Evolutionary conservation across 2,329 filamentous ascomycete species (phyloP), one percentile per base, ranked within the genome.

Genomic region (Fusarium sp.): DNA sequence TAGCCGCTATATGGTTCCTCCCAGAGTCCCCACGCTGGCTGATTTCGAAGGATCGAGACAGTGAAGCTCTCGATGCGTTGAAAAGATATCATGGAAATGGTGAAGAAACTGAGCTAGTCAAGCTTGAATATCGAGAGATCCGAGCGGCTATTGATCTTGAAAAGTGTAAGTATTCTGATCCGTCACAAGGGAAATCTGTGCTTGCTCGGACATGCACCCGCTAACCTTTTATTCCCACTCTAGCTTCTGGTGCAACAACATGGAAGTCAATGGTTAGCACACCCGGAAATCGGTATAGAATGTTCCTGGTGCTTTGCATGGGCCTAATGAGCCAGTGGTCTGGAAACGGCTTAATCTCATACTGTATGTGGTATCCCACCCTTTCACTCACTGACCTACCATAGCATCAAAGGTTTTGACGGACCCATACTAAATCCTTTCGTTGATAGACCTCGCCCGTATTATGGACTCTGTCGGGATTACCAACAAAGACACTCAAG

Each of bases 121-220:
- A 82, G 47, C 81, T 82, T 56, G 83, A 87, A 60, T 83, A 79
- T 57, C 75, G 77, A 8, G 83, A 87, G 71, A 87, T 87, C 9
- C 26, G 26, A 4, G 8, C 26, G 2, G 26, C 26, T 28, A 28
- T 28, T 11, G 26, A 28, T 28, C 26, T 28, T 4, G 26, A 28
- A 28, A 9, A 9, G 11, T 28, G 26, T 28, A 28, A 11, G 26
- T 28, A 9, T 28, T 11, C 1, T 28, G 1, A 11, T 11, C 8
- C 3, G 6, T 26, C 9, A 9, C 26, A 26, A 26, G 9, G 5
- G 8, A 28, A 28, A 3, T 10, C 4, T 28, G 5, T 10, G 26
- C 8, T 28, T 28, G 9, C 26, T 28, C 26, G 10, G 26, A 11
- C 26, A 28, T 3, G 2, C 26, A 28, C 9, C 10, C 26, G 4